Evolutionary conservation across 192 early-diverging fungal genomes (phyloP).

Genomic region (Rhizophagus sp.): DNA sequence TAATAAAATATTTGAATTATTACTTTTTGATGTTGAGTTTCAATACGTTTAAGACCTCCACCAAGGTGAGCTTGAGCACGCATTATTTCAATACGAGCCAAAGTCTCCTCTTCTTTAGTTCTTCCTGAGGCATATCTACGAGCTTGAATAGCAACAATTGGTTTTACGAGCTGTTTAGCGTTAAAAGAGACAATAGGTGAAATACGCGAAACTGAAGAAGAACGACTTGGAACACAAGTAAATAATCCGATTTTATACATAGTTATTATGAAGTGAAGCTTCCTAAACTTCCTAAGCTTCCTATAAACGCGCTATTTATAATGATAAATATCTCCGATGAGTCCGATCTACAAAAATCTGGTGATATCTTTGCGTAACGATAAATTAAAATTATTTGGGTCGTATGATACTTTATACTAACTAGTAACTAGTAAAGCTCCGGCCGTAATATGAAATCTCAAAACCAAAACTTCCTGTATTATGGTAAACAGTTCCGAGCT

Average conservation of each 20-base stretch:
- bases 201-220: neutral
- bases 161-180: neutral
- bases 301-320: too few species aligned
- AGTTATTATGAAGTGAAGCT: neutral
- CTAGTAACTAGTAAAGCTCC: too few species aligned
- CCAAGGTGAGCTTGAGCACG: constrained; percentile 72
- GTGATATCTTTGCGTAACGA: too few species aligned
- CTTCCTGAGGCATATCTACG: constrained; percentile 14
- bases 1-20: neutral
- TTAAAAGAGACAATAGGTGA: neutral
- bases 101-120: constrained; percentile 37
- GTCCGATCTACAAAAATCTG: too few species aligned
- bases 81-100: constrained; percentile 61
- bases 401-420: too few species aligned
- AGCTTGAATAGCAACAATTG: neutral
- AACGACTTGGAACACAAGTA: neutral
- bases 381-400: too few species aligned
- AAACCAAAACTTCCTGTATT: too few species aligned
- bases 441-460: too few species aligned
- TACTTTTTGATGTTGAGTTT: constrained; percentile 85
- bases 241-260: neutral
- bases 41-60: constrained; percentile 79
- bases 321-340: too few species aligned
- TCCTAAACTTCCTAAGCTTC: too few species aligned
- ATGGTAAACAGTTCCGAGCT: too few species aligned